phyloP scores from a whole-genome alignment of 257 asterid genomes.

The Linaria vulgaris region DNA sequence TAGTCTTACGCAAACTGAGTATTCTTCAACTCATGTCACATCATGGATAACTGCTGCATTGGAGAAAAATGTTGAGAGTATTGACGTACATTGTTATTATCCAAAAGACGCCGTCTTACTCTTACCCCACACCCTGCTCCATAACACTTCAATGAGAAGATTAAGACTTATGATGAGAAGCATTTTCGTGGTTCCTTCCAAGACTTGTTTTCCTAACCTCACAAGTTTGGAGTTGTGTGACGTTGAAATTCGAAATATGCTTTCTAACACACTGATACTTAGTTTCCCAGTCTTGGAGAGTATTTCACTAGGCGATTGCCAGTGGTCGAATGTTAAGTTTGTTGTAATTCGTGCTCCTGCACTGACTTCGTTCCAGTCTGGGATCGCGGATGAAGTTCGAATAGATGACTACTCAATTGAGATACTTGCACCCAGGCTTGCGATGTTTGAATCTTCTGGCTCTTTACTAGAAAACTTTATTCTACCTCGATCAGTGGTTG shows the following conservation, averaged over 20 bases:
- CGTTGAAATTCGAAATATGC: constrained; percentile 4
- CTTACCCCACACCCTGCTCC: background rate
- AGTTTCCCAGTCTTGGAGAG: background rate
- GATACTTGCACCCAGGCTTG: constrained; percentile 5
- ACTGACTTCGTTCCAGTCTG: background rate
- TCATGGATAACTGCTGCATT: background rate
- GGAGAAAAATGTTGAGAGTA: background rate
- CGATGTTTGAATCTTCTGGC: background rate
- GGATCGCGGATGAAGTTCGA: background rate
- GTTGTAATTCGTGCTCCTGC: constrained; percentile 8
- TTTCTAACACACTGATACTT: constrained; percentile 5
- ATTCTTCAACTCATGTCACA: background rate
- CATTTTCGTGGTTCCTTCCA: background rate
- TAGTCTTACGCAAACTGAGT: background rate
- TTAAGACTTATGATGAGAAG: background rate
- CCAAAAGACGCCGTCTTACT: background rate
- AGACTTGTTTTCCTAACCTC: background rate
- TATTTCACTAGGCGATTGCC: background rate
- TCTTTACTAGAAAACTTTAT: background rate
- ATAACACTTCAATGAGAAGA: background rate
- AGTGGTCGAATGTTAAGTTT: constrained; percentile 2
- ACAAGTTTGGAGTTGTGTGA: background rate
- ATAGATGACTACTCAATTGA: background rate
- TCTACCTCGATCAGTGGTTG: background rate
- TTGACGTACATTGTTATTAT: background rate